These are phyloP conservation scores for Stipa capillata DNA, from an alignment of 176 grass and related monocot species.

Conservation along the genomic window DNA sequence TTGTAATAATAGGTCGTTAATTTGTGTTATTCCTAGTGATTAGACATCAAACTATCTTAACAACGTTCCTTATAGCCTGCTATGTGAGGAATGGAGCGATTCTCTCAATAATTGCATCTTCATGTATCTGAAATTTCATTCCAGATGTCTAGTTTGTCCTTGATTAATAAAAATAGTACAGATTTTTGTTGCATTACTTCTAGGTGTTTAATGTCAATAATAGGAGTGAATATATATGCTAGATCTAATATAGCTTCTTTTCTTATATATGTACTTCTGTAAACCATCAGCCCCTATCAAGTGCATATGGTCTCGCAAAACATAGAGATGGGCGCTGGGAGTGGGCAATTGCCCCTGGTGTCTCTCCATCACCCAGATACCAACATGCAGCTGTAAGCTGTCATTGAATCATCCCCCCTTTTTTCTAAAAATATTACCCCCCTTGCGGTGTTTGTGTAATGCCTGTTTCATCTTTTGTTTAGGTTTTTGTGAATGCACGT, in stretches of 20 bases:
- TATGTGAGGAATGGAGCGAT: not conserved
- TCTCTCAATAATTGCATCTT: not conserved
- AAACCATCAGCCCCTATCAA: slow-evolving; percentile 64
- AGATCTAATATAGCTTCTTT: not conserved
- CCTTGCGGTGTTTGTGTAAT: not conserved
- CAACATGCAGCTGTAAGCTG: slow-evolving; percentile 95
- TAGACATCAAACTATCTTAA: not conserved
- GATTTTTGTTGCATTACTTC: not conserved
- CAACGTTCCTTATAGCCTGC: not conserved
- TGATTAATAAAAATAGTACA: not conserved
- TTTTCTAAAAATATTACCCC: not conserved
- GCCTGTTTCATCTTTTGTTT: not conserved
- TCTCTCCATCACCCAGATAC: slow-evolving; percentile 98
- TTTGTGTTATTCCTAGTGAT: not conserved
- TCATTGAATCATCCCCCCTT: not conserved
- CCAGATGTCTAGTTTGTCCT: slow-evolving; percentile 6
- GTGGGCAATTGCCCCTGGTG: slow-evolving; percentile 99
- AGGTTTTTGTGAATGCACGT: slow-evolving; percentile 99
- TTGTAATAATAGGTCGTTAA: not conserved
- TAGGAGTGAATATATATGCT: not conserved
- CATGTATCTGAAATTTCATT: not conserved
- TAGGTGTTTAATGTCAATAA: not conserved
- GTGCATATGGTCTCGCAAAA: slow-evolving; percentile 98
- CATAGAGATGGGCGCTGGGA: slow-evolving; percentile 99
- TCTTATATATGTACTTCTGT: slow-evolving; percentile 1